Evolutionary conservation across 2,329 filamentous ascomycete genomes (phyloP), one percentile per base, ranked within the genome.

Genomic region (Daldinia sp.): DNA sequence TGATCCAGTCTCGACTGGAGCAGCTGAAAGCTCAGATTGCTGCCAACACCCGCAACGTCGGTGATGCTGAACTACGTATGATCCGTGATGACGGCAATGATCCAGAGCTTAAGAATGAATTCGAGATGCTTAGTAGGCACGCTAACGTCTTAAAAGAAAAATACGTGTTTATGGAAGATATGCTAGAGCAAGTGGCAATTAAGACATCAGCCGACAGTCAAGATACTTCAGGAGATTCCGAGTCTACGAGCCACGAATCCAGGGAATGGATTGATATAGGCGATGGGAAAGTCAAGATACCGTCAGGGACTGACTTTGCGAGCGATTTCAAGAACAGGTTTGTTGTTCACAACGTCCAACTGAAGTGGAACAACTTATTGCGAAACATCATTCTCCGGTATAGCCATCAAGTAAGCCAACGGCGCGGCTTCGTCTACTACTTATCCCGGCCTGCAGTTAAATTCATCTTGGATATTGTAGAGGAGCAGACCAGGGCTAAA

Each of bases 281-380:
- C 56, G 86, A 87, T 42, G 86, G 86, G 20, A 87, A 85, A 13
- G 83, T 91, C 60, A 90, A 93, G 70, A 87, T 91, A 1, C 89
- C 90, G 2, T 88, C 91, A 0, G 88, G 90, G 3, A 88, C 92
- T 15, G 94, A 98, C 72, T 95, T 95, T 73, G 90, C 93, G 55
- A 97, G 92, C 79, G 94, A 98, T 78, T 99, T 98, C 84, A 96
- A 97, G 78, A 99, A 99, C 77, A 92, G 96, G 1, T 99, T 99
- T 82, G 95, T 98, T 74, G 92, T 99, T 59, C 96, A 99, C 83
- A 99, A 99, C 75, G 88, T 97, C 78, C 96, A 99, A 76, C 84
- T 99, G 64, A 99, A 99, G 80, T 99, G 96, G 96, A 98, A 97
- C 82, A 99, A 99, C 75, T 89, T 94, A 10, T 82, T 99, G 41